Evolutionary conservation across 805 yeast species (phyloP), one percentile per base, ranked within the genome.

Genomic region (Cyberlindnera lachancei): DNA sequence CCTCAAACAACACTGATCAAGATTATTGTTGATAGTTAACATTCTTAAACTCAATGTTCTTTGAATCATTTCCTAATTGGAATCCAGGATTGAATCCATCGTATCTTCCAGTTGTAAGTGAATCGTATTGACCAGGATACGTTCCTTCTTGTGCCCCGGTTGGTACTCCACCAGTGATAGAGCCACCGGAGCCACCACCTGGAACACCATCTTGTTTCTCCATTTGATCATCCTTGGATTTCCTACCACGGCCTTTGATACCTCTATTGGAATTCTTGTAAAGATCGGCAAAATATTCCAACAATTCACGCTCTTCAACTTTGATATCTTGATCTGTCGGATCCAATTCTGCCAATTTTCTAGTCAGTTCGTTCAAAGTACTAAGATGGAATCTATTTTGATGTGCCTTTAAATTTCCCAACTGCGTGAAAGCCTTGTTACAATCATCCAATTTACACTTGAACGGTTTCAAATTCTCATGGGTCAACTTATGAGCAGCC

Each of bases 361-460:
- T 71, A 2, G 94, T 83, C 52, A 87, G 62, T 20, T 63, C 63
- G 43, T 75, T 75, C 41, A 90, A 64, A 0, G 94, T 78, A 12
- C 72, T 73, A 42, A 76, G 58, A 56, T 87, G 97, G 52, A 87
- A 86, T 46, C 88, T 68, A 58, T 88, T 90, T 53, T 88, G 97
- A 56, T 90, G 97, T 2, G 94, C 83, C 58, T 90, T 88, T 64
- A 88, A 68, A 51, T 88, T 88, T 4, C 96, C 96, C 46, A 88
- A 65, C 61, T 88, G 97, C 1, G 96, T 83, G 50, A 88, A 88
- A 5, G 80, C 69, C 59, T 86, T 87, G 44, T 73, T 76, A 59
- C 96, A 88, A 37, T 70, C 66, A 55, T 86, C 95, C 38, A 88
- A 66, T 46, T 73, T 74, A 59, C 96, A 88, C 35, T 72, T 70